Evolutionary conservation across 106 monocot species (phyloP).

Genomic region (Dioscorea alata): DNA sequence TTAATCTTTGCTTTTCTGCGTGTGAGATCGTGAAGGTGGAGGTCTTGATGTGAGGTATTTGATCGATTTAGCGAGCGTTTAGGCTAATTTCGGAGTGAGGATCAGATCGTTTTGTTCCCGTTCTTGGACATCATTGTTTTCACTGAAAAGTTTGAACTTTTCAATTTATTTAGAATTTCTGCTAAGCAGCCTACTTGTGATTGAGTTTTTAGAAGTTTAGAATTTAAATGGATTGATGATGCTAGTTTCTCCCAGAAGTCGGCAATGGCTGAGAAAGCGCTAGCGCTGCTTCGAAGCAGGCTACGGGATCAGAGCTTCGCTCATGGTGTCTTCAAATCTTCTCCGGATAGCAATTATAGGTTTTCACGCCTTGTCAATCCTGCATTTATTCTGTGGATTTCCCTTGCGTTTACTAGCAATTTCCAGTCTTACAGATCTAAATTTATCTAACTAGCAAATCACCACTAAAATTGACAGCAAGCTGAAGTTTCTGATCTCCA

Average conservation of each 20-base stretch:
- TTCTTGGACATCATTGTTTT: too few species aligned
- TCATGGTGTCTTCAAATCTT: slow-evolving; percentile 50
- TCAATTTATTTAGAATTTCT: too few species aligned
- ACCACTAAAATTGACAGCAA: slow-evolving; percentile 30
- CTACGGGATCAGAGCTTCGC: slow-evolving; percentile 53
- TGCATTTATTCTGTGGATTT: neutral
- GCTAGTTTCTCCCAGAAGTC: neutral
- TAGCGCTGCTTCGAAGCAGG: slow-evolving; percentile 55
- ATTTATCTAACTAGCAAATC: neutral
- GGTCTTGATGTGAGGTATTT: too few species aligned
- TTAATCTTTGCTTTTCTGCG: too few species aligned
- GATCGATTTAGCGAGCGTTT: too few species aligned
- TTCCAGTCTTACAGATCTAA: neutral
- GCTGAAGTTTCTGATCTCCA: slow-evolving; percentile 72
- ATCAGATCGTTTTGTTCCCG: too few species aligned
- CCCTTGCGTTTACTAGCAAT: neutral
- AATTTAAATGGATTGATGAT: too few species aligned
- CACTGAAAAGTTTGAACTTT: too few species aligned
- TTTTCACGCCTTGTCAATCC: neutral
- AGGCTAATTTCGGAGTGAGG: too few species aligned
- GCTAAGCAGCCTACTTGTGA: too few species aligned
- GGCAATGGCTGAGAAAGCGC: slow-evolving; percentile 36
- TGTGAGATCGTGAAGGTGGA: too few species aligned
- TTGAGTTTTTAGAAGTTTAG: too few species aligned
- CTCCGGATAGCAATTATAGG: slow-evolving; percentile 78